Conservation (phyloP, 768 basidiomycete genomes). For the Suillus subluteus region DNA sequence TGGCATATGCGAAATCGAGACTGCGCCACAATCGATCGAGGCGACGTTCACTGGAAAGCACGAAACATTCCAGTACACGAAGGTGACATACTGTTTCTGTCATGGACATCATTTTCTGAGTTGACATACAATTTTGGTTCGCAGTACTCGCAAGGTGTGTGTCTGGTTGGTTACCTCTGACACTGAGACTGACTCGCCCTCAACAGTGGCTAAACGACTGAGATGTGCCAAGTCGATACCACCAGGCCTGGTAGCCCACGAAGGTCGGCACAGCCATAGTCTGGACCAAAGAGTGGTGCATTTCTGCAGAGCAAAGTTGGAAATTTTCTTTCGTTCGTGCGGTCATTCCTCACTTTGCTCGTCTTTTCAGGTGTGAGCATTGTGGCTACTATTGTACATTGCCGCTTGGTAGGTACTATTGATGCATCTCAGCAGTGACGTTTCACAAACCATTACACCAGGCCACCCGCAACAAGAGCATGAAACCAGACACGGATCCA, state of each 20-base stretch:
- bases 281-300: conserved; percentile 49
- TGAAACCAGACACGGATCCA: conserved; percentile 66
- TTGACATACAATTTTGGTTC: not conserved
- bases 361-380: conserved; percentile 45
- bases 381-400: conserved; percentile 64
- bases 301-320: conserved; percentile 54
- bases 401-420: conserved; percentile 46
- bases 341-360: conserved; percentile 3
- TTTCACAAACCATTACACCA: conserved; percentile 21
- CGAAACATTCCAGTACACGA: conserved; percentile 67
- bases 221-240: conserved; percentile 54
- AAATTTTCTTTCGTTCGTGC: not conserved
- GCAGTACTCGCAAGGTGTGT: conserved; percentile 58
- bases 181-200: not conserved
- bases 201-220: conserved; percentile 51
- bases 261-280: conserved; percentile 54
- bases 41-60: conserved; percentile 63
- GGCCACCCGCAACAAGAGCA: conserved; percentile 64
- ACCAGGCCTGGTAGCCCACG: conserved; percentile 43
- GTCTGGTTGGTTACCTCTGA: not conserved
- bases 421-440: not conserved
- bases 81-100: conserved; percentile 39
- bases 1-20: conserved; percentile 64
- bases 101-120: not conserved
- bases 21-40: conserved; percentile 59